These are phyloP conservation scores for Niebla homalea DNA, from an alignment of 495 filamentous ascomycete genomes.

Conservation along the genomic window DNA sequence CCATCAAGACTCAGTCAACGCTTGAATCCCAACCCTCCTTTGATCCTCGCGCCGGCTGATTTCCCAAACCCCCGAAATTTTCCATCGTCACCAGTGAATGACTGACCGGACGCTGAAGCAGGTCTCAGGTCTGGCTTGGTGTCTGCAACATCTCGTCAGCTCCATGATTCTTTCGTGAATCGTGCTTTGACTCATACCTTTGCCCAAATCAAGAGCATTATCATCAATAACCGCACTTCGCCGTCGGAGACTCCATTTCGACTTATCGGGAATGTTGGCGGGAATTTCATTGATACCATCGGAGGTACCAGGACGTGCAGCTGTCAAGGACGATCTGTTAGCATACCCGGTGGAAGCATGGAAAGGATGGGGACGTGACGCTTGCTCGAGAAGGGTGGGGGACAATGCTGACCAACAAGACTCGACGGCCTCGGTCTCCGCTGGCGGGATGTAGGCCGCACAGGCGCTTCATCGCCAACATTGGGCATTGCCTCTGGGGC, in stretches of 20 bases:
- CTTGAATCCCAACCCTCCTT: not conserved
- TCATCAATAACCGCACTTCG: conserved; percentile 6
- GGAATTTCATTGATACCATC: not conserved
- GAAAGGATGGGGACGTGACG: not conserved
- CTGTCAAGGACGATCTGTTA: not conserved
- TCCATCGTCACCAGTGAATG: not conserved
- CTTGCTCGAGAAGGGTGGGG: not conserved
- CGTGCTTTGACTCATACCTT: not conserved
- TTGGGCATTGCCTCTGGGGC: not conserved
- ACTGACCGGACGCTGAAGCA: not conserved
- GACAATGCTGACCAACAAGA: conserved; percentile 8
- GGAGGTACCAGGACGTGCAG: conserved; percentile 6
- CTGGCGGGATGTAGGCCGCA: not conserved
- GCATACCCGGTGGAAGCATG: conserved; percentile 5
- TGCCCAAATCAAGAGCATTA: not conserved
- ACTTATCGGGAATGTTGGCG: not conserved
- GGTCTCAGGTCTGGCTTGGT: not conserved
- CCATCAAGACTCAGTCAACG: not conserved
- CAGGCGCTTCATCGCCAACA: not conserved
- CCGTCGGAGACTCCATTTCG: not conserved
- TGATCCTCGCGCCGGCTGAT: not conserved
- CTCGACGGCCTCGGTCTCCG: conserved; percentile 1
- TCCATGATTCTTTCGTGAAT: too few relatives aligned
- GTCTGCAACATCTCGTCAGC: not conserved
- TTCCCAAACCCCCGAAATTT: not conserved